Conservation (phyloP, 2,329 filamentous ascomycete species). For the Pseudogymnoascus sp. region DNA sequence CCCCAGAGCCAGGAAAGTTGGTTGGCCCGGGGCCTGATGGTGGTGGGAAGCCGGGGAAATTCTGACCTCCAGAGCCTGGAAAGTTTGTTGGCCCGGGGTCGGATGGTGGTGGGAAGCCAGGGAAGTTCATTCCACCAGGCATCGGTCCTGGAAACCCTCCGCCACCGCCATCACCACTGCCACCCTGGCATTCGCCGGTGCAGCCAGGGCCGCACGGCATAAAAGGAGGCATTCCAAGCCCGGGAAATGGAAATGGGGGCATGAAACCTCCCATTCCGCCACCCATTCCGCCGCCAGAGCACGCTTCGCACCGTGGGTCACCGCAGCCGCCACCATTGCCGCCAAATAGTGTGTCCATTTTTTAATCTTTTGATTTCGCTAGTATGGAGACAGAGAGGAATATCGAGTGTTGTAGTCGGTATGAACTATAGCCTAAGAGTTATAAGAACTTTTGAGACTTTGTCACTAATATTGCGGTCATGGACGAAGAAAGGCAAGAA, state of each 20-base stretch:
- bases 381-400: not conserved
- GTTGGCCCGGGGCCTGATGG: not conserved
- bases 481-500: not conserved
- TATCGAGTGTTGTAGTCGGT: not conserved
- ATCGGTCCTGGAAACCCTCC: not conserved
- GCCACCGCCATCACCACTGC: not conserved
- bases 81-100: not conserved
- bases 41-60: not conserved
- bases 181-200: not conserved
- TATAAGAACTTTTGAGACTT: not conserved
- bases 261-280: not conserved
- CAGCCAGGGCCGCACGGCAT: not conserved
- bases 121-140: not conserved
- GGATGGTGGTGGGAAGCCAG: not conserved
- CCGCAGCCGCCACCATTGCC: not conserved
- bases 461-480: not conserved
- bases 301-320: not conserved
- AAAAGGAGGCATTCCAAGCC: not conserved
- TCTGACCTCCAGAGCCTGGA: not conserved
- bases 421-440: not conserved
- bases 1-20: not conserved
- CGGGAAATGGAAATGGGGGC: not conserved
- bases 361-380: not conserved
- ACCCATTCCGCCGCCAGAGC: not conserved
- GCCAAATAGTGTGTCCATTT: not conserved